A percentile compares a stretch with the other conserved stretches of the same genome.
phyloP scores from a whole-genome alignment of 2,329 filamentous ascomycete species.

The Aspergillus sojae region DNA sequence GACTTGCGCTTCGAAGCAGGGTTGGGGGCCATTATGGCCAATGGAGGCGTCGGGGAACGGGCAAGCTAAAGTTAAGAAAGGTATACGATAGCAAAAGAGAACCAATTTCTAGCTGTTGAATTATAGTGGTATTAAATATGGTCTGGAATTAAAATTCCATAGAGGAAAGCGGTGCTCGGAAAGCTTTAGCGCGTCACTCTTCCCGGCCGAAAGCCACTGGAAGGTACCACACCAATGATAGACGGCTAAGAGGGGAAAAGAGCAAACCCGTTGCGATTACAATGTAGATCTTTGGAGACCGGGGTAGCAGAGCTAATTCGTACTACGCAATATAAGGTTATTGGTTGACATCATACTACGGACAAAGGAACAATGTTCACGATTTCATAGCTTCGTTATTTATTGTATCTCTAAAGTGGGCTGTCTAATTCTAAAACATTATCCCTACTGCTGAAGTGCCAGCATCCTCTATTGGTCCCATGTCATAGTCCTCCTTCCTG shows the following conservation, averaged over 20 bases:
- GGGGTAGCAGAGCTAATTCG: slow-evolving; percentile 17
- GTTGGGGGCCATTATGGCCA: slow-evolving; percentile 36
- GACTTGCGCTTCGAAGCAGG: slow-evolving; percentile 37
- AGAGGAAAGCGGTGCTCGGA: slow-evolving; percentile 8
- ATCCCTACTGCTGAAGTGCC: slow-evolving; percentile 19
- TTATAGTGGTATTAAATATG: not conserved
- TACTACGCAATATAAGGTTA: slow-evolving; percentile 5
- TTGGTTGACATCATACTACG: slow-evolving; percentile 12
- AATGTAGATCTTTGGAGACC: slow-evolving; percentile 18
- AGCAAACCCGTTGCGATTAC: no score
- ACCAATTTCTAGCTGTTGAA: not conserved
- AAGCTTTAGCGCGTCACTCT: slow-evolving; percentile 26
- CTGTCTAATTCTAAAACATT: slow-evolving; percentile 26
- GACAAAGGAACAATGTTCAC: not conserved
- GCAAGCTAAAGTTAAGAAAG: not conserved
- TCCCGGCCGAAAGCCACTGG: slow-evolving; percentile 22
- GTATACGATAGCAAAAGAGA: not conserved
- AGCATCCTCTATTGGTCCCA: slow-evolving; percentile 20
- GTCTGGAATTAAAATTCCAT: slow-evolving; percentile 6
- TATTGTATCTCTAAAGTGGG: slow-evolving; percentile 24
- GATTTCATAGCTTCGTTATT: slow-evolving; percentile 29
- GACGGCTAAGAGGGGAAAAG: not conserved
- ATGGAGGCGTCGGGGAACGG: not conserved
- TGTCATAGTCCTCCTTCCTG: slow-evolving; percentile 14
- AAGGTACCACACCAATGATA: slow-evolving; percentile 18